Percentiles rank a stretch among this genome's conserved stretches.
These are phyloP conservation scores for Naegleria gruberi DNA, from an alignment of 208 protist species.

Conservation along the genomic window DNA sequence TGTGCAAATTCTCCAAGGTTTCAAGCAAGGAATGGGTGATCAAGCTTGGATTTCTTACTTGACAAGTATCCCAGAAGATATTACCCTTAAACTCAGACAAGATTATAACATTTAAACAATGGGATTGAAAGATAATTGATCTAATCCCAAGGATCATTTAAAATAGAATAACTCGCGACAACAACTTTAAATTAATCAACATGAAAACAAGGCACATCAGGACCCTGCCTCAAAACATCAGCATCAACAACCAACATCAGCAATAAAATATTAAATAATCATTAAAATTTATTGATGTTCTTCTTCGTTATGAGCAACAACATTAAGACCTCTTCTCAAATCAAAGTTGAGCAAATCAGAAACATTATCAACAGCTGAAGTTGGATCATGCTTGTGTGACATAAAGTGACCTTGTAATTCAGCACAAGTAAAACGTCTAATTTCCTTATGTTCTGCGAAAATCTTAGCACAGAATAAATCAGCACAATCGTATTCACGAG, in stretches of 20 bases:
- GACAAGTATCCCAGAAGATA: slow-evolving; percentile 21
- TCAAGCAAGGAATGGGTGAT: slow-evolving; percentile 28
- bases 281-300: too few species aligned
- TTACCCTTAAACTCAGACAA: slow-evolving; percentile 21
- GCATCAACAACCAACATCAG: too few species aligned
- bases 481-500: slow-evolving; percentile 23
- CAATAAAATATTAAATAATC: too few species aligned
- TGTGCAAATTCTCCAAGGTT: slow-evolving; percentile 30
- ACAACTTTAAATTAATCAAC: too few species aligned
- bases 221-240: too few species aligned
- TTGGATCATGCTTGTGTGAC: not conserved
- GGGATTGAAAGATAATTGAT: too few species aligned
- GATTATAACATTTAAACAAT: slow-evolving; percentile 26
- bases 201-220: too few species aligned
- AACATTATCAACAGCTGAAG: not conserved
- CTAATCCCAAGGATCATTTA: too few species aligned
- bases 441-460: slow-evolving; percentile 38
- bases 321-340: not conserved
- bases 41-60: slow-evolving; percentile 24
- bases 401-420: slow-evolving; percentile 13
- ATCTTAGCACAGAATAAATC: not conserved
- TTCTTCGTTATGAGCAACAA: not conserved
- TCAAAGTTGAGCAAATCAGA: not conserved
- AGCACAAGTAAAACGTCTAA: slow-evolving; percentile 15
- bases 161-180: too few species aligned